A percentile compares a stretch with the other conserved stretches of the same genome.
phyloP scores from a whole-genome alignment of 225 moss, liverwort and hornwort genomes.

The Ulota crispa region DNA sequence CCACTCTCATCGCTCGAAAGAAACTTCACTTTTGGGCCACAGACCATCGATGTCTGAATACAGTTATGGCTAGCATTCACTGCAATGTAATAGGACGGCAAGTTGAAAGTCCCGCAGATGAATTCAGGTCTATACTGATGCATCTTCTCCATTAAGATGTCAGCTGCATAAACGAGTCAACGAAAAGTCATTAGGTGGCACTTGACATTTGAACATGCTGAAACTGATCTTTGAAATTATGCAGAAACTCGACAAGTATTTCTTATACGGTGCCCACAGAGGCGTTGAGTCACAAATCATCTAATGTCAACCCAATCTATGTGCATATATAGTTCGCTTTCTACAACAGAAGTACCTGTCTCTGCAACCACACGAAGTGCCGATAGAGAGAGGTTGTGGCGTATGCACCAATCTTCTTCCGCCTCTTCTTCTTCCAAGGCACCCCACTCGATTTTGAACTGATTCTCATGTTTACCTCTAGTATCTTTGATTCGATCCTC shows the following conservation, averaged over 20 bases:
- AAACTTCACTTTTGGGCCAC: conserved; percentile 23
- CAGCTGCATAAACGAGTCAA: conserved; percentile 39
- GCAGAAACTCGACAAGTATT: not conserved
- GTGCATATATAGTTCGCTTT: not conserved
- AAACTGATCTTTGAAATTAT: not conserved
- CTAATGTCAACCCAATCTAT: not conserved
- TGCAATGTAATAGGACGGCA: conserved; percentile 41
- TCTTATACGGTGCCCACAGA: not conserved
- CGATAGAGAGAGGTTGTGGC: conserved; percentile 47
- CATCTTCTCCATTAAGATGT: conserved; percentile 58
- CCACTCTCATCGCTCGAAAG: conserved; percentile 23
- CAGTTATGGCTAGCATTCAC: conserved; percentile 31
- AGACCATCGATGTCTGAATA: conserved; percentile 4
- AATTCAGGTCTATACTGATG: conserved; percentile 67
- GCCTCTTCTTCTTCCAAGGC: conserved; percentile 34
- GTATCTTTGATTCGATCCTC: conserved; percentile 29
- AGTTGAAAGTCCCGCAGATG: conserved; percentile 40
- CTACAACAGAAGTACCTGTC: conserved; percentile 42
- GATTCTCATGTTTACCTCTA: not conserved
- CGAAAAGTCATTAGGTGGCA: not conserved
- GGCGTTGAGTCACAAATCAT: not conserved
- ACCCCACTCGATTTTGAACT: conserved; percentile 24
- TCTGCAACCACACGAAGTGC: conserved; percentile 54
- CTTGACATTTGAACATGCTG: not conserved
- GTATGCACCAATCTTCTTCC: conserved; percentile 59